Evolutionary conservation across 805 yeast species (phyloP), one percentile per base, ranked within the genome.

Genomic region (Zygosaccharomyces gambellarensis): DNA sequence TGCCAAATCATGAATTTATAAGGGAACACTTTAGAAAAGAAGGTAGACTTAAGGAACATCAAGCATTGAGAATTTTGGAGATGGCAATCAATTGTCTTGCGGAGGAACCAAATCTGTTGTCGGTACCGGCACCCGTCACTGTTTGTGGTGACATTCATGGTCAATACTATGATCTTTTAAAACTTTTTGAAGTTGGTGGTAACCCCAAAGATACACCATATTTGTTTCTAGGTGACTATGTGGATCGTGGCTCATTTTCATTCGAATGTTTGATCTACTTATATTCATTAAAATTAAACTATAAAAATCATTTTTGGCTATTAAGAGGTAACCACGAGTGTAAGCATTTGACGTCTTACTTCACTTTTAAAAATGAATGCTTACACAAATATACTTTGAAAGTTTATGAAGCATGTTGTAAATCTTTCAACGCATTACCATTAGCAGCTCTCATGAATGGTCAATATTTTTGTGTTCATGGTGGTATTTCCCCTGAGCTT

Each of bases 101-200:
- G 11, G 64, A 69, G 34, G 98, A 92, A 62, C 95, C 96, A 5
- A 92, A 87, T 59, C 64, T 92, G 58, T 71, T 92, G 45, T 76
- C 76, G 17, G 85, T 94, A 1, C 90, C 90, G 2, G 95, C 97
- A 0, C 99, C 98, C 0, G 87, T 92, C 2, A 90, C 96, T 0
- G 90, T 92, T 2, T 90, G 97, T 71, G 99, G 99, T 49, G 98
- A 92, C 69, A 78, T 90, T n/a, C 98, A 92, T 68, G 99, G 99
- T 14, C 98, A 92, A 67, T 89, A 80, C 66, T 90, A 79, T 66
- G 99, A 92, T 67, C 74, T 92, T 58, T 75, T 90, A 80, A 90
- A 90, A 68, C 71, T 92, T 39, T 87, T 92, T 62, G 97, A 92
- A 64, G 92, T 90, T 14, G 96, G 97, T 36, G 98, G 98, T 2